Evolutionary conservation across 352 stramenopile species (phyloP).

Genomic region (Globisporangium radiosum): DNA sequence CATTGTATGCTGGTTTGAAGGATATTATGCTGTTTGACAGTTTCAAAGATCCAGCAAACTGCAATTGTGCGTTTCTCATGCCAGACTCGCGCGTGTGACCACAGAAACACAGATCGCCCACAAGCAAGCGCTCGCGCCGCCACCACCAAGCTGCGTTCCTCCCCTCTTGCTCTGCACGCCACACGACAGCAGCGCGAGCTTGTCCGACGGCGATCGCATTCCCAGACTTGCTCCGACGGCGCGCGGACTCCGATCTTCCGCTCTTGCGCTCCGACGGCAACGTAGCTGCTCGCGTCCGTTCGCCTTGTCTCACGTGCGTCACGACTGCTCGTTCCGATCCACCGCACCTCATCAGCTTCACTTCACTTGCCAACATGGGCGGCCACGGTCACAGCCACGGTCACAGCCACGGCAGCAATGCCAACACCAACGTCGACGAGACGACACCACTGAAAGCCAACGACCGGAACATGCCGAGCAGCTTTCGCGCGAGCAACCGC

Average conservation of each 20-base stretch:
- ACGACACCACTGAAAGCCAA: slow-evolving; percentile 42
- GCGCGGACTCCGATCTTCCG: neutral
- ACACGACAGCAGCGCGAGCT: neutral
- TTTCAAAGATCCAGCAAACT: neutral
- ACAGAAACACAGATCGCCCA: neutral
- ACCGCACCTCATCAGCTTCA: neutral
- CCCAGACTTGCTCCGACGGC: neutral
- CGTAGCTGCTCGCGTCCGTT: neutral
- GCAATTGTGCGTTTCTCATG: no score
- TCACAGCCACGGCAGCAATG: slow-evolving; percentile 11
- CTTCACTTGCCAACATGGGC: slow-evolving; percentile 2
- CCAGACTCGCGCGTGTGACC: no score
- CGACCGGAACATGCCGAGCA: slow-evolving; percentile 4
- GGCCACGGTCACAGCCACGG: slow-evolving; percentile 7
- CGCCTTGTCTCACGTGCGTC: neutral
- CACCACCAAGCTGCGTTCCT: neutral
- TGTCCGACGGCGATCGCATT: neutral
- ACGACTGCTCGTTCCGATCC: neutral
- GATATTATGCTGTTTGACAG: no score
- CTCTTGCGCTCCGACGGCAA: neutral
- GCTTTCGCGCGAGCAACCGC: slow-evolving; percentile 15
- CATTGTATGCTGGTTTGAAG: no score
- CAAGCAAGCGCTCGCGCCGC: neutral
- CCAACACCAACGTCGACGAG: slow-evolving; percentile 35
- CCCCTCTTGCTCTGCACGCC: no score